Evolutionary conservation across 306 rosid species (phyloP).

Genomic region (Pyrus communis): DNA sequence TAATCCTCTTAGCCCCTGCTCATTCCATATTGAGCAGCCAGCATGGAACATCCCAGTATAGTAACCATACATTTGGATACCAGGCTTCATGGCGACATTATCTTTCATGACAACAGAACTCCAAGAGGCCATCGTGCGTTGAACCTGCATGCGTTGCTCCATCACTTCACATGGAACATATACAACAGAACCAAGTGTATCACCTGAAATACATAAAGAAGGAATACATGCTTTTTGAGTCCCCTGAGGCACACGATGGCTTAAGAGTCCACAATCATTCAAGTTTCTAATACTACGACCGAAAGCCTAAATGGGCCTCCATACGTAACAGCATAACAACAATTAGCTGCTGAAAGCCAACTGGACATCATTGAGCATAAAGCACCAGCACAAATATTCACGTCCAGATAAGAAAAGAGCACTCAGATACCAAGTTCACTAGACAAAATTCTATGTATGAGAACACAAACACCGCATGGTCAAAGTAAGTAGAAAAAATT

Average conservation of each 20-base stretch:
- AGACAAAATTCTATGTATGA: not conserved
- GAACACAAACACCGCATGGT: not conserved
- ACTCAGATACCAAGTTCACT: not conserved
- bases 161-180: conserved; percentile 97
- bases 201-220: conserved; percentile 53
- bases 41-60: conserved; percentile 83
- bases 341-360: not conserved
- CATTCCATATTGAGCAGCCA: conserved; percentile 70
- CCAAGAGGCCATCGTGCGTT: conserved; percentile 77
- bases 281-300: not conserved
- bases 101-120: conserved; percentile 42
- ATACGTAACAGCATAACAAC: not conserved
- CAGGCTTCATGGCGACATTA: conserved; percentile 40
- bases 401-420: not conserved
- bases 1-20: conserved; percentile 73
- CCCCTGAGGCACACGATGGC: conserved; percentile 14
- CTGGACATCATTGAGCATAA: not conserved
- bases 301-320: not conserved
- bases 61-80: conserved; percentile 56
- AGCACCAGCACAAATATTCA: conserved; percentile 5
- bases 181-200: conserved; percentile 84
- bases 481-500: not conserved
- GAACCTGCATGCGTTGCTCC: conserved; percentile 91
- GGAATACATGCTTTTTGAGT: conserved; percentile 12
- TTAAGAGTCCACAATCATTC: conserved; percentile 2